Base-by-base conservation (phyloP, 805 yeast species). In the Lipomyces kockii region DNA sequence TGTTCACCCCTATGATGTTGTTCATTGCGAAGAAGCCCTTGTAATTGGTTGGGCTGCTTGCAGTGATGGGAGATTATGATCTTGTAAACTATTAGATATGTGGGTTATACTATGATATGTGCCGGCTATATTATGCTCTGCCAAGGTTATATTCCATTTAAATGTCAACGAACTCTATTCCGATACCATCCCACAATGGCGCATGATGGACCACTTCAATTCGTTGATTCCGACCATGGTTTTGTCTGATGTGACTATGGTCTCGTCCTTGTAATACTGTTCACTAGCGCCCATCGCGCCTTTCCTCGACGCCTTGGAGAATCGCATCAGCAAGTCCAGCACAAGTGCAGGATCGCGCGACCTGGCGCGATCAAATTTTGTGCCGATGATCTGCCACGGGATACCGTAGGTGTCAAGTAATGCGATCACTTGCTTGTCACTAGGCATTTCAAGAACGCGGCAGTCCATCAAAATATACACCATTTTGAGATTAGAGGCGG, bases 1-100 rank as follows among this genome's bases (percentile, higher is more conserved):
- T 95, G 73, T 95, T 95, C 83, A 94, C 98, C 53, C 99, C 99
- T 76, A 95, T 95, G 99, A 90, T 92, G 95, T 84, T 95, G 78
- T 94, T 88, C 78, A 86, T 95, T 72, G 92, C 86, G 74, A 89
- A 86, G 82, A 94, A 94, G 83, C 98, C 98, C 17, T 37, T 61
- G 68, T 65, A 65, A 49, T 22, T 61, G 29, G 22, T 27, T n/a
- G 11, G 32, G 55, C 4, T 12, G 11, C 12, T 52, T 3, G n/a
- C 9, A 25, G 34, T 52, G n/a, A 27, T 25, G 32, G 60, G 60
- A 37, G 29, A 27, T 12, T 52, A 5, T n/a, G 29, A 2, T 8
- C 17, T n/a, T 25, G 17, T 25, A 25, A 25, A 52, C 32, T 22
- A 14, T 52, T n/a, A 52, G 17, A 52, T 52, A 17, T 52, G 55